A percentile compares a stretch with the other conserved stretches of the same genome.
phyloP scores from a whole-genome alignment of 441 rosid species.

The Bruguiera hainesii region DNA sequence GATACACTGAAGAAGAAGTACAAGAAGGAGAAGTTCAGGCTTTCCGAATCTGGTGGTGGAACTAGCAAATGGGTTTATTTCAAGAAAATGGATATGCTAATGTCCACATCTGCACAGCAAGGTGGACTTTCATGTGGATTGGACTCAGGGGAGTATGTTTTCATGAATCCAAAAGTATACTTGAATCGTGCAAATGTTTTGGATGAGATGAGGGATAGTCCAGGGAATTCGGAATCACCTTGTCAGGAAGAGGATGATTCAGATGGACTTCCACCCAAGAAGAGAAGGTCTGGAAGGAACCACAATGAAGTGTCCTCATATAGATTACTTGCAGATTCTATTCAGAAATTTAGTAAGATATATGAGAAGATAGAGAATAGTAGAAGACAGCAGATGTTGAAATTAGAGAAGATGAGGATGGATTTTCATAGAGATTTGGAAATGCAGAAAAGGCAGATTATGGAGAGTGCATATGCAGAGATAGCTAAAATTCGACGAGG shows the following conservation, averaged over 20 bases:
- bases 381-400: slow-evolving; percentile 77
- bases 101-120: slow-evolving; percentile 67
- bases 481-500: slow-evolving; percentile 58
- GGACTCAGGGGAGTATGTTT: slow-evolving; percentile 83
- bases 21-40: slow-evolving; percentile 67
- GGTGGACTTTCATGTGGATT: slow-evolving; percentile 79
- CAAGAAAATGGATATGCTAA: slow-evolving; percentile 76
- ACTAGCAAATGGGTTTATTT: slow-evolving; percentile 75
- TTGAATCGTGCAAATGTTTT: slow-evolving; percentile 67
- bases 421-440: slow-evolving; percentile 85
- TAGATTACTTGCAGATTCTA: slow-evolving; percentile 71
- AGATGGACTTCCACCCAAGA: slow-evolving; percentile 71
- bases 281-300: slow-evolving; percentile 54
- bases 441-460: slow-evolving; percentile 75
- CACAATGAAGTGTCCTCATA: slow-evolving; percentile 49
- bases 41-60: slow-evolving; percentile 34
- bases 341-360: slow-evolving; percentile 67
- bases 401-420: slow-evolving; percentile 88
- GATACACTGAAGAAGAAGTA: slow-evolving; percentile 92
- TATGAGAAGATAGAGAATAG: slow-evolving; percentile 88
- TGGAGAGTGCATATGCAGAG: slow-evolving; percentile 76
- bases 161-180: slow-evolving; percentile 57
- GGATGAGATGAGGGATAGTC: slow-evolving; percentile 91
- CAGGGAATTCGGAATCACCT: slow-evolving; percentile 61
- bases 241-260: slow-evolving; percentile 53